Conservation (phyloP, 352 stramenopile genomes). For the Phytopythium sindhum region DNA sequence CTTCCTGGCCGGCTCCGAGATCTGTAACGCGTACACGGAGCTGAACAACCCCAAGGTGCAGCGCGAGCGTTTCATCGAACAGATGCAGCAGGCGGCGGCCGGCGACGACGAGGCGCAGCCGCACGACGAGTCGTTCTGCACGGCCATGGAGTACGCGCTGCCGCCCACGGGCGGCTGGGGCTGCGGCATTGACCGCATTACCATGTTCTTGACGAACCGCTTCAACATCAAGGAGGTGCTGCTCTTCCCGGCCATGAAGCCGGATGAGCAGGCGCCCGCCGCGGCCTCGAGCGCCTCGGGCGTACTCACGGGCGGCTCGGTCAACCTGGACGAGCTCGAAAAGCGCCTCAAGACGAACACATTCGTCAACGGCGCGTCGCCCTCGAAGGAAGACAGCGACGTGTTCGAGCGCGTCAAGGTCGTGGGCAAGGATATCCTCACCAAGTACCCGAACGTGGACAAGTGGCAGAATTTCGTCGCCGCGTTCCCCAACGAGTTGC, state of each 20-base stretch:
- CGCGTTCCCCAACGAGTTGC: constrained; percentile 74
- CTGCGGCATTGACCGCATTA: constrained; percentile 97
- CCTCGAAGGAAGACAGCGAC: constrained; percentile 63
- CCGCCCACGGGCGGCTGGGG: constrained; percentile 97
- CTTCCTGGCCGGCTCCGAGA: constrained; percentile 95
- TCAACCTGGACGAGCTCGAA: constrained; percentile 62
- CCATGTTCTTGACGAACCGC: constrained; percentile 96
- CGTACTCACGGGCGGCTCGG: constrained; percentile 32
- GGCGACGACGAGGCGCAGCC: constrained; percentile 85
- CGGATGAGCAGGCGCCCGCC: constrained; percentile 64
- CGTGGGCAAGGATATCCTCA: constrained; percentile 66
- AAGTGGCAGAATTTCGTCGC: constrained; percentile 74
- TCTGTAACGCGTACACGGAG: constrained; percentile 99
- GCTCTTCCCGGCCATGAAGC: constrained; percentile 99
- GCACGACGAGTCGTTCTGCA: constrained; percentile 95
- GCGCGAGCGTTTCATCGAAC: constrained; percentile 78
- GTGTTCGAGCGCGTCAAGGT: constrained; percentile 78
- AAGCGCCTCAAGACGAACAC: constrained; percentile 48
- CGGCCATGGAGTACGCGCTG: constrained; percentile 95
- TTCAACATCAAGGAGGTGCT: constrained; percentile 98
- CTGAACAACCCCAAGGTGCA: constrained; percentile 96
- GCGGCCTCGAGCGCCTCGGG: constrained; percentile 15
- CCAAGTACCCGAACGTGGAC: constrained; percentile 72
- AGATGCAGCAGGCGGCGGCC: constrained; percentile 73
- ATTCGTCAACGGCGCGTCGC: constrained; percentile 69